A percentile compares a stretch with the other conserved stretches of the same genome.
Evolutionary conservation across 2,329 filamentous ascomycete genomes (phyloP).

Genomic region (Pseudocercospora cruenta): DNA sequence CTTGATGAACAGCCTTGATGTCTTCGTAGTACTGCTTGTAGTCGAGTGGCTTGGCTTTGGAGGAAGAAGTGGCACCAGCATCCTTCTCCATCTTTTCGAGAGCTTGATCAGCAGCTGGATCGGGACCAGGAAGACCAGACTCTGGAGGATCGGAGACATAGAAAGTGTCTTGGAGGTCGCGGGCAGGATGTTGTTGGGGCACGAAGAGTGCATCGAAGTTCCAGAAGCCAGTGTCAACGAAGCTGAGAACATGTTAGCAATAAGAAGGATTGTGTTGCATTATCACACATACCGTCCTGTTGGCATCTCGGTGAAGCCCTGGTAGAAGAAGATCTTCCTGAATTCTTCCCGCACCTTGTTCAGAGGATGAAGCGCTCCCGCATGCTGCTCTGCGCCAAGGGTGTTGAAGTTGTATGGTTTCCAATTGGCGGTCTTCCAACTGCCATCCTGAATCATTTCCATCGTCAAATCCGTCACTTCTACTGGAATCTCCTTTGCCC

Average conservation of each 20-base stretch:
- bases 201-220: slow-evolving; percentile 98
- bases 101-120: slow-evolving; percentile 53
- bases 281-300: slow-evolving; percentile 66
- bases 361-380: slow-evolving; percentile 59
- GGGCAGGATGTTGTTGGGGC: slow-evolving; percentile 94
- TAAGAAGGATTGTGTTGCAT: slow-evolving; percentile 50
- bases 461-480: slow-evolving; percentile 94
- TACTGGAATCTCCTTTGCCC: slow-evolving; percentile 82
- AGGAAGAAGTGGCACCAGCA: slow-evolving; percentile 26
- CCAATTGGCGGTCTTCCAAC: slow-evolving; percentile 91
- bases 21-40: slow-evolving; percentile 89
- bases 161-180: slow-evolving; percentile 97
- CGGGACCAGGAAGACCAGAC: slow-evolving; percentile 68
- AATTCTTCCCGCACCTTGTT: slow-evolving; percentile 97
- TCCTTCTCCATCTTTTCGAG: slow-evolving; percentile 58
- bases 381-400: slow-evolving; percentile 61
- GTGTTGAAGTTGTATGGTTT: slow-evolving; percentile 82
- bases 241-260: slow-evolving; percentile 50
- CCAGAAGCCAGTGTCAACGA: slow-evolving; percentile 97
- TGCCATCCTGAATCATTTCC: slow-evolving; percentile 84
- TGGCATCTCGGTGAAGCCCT: slow-evolving; percentile 98
- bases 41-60: slow-evolving; percentile 52
- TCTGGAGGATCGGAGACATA: slow-evolving; percentile 88
- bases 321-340: slow-evolving; percentile 97
- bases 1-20: slow-evolving; percentile 82